Evolutionary conservation across 164 flowering plant species (phyloP).

Genomic region (Tinospora cordifolia): DNA sequence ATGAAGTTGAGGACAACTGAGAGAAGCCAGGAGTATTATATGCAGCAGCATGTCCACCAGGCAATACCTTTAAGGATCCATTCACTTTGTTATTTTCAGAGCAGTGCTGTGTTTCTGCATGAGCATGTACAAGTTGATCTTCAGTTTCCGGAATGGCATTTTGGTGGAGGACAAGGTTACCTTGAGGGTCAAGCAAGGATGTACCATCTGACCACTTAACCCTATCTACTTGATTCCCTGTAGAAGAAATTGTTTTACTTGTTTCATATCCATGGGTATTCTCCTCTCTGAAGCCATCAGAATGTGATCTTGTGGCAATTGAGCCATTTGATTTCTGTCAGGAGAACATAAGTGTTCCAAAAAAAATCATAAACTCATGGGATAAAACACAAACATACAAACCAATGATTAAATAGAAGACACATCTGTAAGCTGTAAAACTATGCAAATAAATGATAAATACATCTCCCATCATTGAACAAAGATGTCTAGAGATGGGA

Average conservation of each 20-base stretch:
- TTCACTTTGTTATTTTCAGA: slow-evolving; percentile 32
- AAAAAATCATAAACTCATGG: slow-evolving; percentile 3
- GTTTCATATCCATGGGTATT: slow-evolving; percentile 21
- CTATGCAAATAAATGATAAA: background rate
- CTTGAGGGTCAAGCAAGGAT: slow-evolving; percentile 24
- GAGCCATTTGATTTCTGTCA: slow-evolving; percentile 51
- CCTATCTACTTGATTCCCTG: slow-evolving; percentile 30
- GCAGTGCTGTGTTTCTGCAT: slow-evolving; percentile 25
- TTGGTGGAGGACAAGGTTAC: slow-evolving; percentile 28
- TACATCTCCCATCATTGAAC: no score
- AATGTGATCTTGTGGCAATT: slow-evolving; percentile 21
- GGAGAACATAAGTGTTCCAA: background rate
- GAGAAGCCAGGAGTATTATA: slow-evolving; percentile 42
- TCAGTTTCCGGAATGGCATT: slow-evolving; percentile 21
- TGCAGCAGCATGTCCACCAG: slow-evolving; percentile 28
- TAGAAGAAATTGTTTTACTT: slow-evolving; percentile 25
- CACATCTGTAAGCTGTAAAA: background rate
- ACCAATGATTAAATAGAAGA: background rate
- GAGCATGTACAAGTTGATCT: slow-evolving; percentile 21
- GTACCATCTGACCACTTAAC: slow-evolving; percentile 20
- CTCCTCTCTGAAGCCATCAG: slow-evolving; percentile 32
- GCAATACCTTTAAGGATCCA: slow-evolving; percentile 37
- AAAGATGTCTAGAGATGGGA: no score
- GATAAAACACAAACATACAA: background rate
- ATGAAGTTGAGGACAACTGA: slow-evolving; percentile 53